phyloP scores from a whole-genome alignment of 306 rosid genomes.

The Rubus idaeus region DNA sequence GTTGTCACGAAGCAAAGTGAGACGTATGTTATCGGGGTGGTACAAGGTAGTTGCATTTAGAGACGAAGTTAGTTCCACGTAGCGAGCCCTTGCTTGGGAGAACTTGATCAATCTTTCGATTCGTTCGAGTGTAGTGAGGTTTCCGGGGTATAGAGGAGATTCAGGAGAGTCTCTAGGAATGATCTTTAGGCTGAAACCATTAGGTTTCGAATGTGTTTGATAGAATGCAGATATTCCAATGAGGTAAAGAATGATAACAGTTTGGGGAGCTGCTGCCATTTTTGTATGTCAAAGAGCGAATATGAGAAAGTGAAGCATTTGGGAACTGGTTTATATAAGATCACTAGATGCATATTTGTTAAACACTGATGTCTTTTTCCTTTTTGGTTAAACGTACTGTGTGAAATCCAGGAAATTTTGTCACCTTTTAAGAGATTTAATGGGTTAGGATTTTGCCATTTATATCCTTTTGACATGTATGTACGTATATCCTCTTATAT shows the following conservation, averaged over 20 bases:
- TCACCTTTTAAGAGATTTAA: not conserved
- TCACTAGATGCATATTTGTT: not conserved
- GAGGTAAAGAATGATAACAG: not conserved
- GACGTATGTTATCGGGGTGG: not conserved
- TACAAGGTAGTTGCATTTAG: not conserved
- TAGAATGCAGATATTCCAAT: not conserved
- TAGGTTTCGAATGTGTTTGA: not conserved
- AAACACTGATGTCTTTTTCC: not conserved
- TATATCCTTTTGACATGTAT: not conserved
- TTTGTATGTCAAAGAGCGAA: not conserved
- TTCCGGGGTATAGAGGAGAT: constrained; percentile 26
- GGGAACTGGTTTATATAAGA: not conserved
- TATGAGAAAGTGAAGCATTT: not conserved
- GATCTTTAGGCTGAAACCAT: constrained; percentile 19
- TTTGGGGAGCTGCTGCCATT: not conserved
- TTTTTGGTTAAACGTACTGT: not conserved
- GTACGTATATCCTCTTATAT: no score
- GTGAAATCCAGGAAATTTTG: not conserved
- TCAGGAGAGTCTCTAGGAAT: constrained; percentile 23
- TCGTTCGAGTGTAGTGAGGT: constrained; percentile 22
- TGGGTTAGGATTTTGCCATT: no score
- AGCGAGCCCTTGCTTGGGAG: not conserved
- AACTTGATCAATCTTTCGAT: constrained; percentile 4
- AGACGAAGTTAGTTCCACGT: not conserved
- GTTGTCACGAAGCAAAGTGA: not conserved